Evolutionary conservation across 192 early-diverging fungal species (phyloP), one percentile per base, ranked within the genome.

Genomic region (Rhizophagus clarus): DNA sequence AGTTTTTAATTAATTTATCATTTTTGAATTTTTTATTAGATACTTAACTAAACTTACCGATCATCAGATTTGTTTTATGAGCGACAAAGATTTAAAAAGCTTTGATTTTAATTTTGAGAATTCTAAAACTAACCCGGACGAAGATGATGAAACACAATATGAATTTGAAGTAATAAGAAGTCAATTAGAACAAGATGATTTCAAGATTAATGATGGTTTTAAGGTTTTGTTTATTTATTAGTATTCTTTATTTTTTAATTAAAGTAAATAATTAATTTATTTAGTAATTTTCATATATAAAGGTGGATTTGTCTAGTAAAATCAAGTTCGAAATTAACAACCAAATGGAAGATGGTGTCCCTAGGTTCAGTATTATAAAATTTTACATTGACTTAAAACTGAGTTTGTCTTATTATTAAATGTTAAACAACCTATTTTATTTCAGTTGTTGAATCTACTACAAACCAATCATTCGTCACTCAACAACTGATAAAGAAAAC

Each of bases 21-120:
- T 34, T 34, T 34, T 34, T 34, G 1, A 15, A n/a, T 11, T 32
- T 61, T 7, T 62, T n/a, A 28, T 14, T 47, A 79, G 77, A 40
- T 71, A 71, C n/a, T 56, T 79, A 17, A 79, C 77, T n/a, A 79
- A 79, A 61, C 47, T 79, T 6, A 79, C 77, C 2, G 69, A 71
- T 9, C 68, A 79, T n/a, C 77, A 79, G 51, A 37, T 79, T 26
- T 79, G 77, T 26, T 26, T 79, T 32, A 79, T 79, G 68, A 71
- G 68, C 40, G 68, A 79, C 3, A n/a, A n/a, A 8, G 77, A 79
- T 26, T 60, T 79, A 29, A 22, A 79, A 70, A 71, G 28, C 11
- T 49, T 79, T 70, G 62, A 64, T 28, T 66, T 62, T 32, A 14
- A 75, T 28, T 17, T 29, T 37, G 28, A 75, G 3, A 56, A 75